Base-by-base conservation (phyloP, 2,329 filamentous ascomycete species). In the Fusarium succisae region DNA sequence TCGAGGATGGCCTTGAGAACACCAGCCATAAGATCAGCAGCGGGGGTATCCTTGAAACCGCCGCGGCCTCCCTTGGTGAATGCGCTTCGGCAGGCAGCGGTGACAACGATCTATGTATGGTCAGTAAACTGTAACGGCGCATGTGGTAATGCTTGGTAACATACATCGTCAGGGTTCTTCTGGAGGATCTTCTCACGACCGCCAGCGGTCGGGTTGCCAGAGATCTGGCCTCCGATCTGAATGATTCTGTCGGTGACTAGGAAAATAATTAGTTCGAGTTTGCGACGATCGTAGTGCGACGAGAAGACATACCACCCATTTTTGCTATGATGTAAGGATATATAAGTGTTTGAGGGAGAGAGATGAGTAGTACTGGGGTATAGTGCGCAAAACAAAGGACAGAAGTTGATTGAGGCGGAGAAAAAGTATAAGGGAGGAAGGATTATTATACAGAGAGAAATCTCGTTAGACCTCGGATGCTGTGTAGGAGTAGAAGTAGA, bases 1-100 rank as follows among this genome's bases (percentile, higher is more conserved):
- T 93, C 87, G 81, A 98, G 88, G 74, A 98, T 86, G 68, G 91
- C 91, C 84, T 91, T 92, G 84, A 98, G 92, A 53, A 94, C 92
- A 77, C 94, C 94, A 57, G 91, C 91, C 79, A 98, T 91, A 72
- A 98, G 88, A 83, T 98, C 96, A 45, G 94, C 90, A 12, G 93
- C 94, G 63, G 91, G 88, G 14, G 96, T 98, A 85, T 98, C 96
- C 87, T 98, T 98, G 89, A 99, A 96, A 56, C 91, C 93, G 77
- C 96, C 96, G 85, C 95, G 95, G 79, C 95, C 95, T 77, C 95
- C 96, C 84, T 94, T 97, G 76, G 95, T 98, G 84, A 98, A 91
- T 79, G 96, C 91, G 22, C 94, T 97, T 79, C 96, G 94, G 80
- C 98, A 93, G 77, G 93, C 94, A 76, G 93, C 94, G 72, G 96